Evolutionary conservation across 1,284 basidiomycete species (phyloP).

Genomic region (Hemileia vastatrix): DNA sequence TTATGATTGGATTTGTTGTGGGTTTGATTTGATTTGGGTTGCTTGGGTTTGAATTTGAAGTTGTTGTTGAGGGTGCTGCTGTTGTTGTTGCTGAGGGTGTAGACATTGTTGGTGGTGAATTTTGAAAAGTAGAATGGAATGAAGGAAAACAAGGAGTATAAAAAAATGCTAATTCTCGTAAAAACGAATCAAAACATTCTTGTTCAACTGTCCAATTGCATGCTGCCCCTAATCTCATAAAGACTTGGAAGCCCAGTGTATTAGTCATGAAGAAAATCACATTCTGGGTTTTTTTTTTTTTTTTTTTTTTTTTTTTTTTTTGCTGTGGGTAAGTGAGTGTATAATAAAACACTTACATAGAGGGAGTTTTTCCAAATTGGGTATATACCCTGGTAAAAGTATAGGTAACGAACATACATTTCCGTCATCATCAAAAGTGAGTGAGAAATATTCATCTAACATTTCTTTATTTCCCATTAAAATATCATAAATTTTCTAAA

Average conservation of each 20-base stretch:
- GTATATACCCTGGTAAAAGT: slow-evolving; percentile 70
- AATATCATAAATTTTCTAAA: slow-evolving; percentile 34
- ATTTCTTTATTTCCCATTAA: slow-evolving; percentile 59
- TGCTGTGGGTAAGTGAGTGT: slow-evolving; percentile 26
- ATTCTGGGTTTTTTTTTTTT: slow-evolving; percentile 27
- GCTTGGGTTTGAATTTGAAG: not conserved
- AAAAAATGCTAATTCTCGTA: slow-evolving; percentile 82
- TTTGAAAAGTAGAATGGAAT: not conserved
- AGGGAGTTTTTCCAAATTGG: slow-evolving; percentile 74
- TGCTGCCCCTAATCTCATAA: slow-evolving; percentile 48
- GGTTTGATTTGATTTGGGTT: not conserved
- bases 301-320: not conserved
- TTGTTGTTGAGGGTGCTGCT: too few species aligned
- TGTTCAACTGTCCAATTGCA: slow-evolving; percentile 79
- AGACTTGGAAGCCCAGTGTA: slow-evolving; percentile 24
- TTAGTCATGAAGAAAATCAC: not conserved
- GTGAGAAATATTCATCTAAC: slow-evolving; percentile 84
- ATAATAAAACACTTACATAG: slow-evolving; percentile 46
- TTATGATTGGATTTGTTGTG: not conserved
- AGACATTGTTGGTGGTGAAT: not conserved
- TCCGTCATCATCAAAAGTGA: slow-evolving; percentile 59
- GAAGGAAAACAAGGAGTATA: slow-evolving; percentile 59
- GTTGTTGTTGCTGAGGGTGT: too few species aligned
- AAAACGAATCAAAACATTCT: slow-evolving; percentile 72
- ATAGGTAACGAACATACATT: slow-evolving; percentile 66